Evolutionary conservation across 352 stramenopile species (phyloP), one percentile per base, ranked within the genome.

Genomic region (Pythium utonaiense): DNA sequence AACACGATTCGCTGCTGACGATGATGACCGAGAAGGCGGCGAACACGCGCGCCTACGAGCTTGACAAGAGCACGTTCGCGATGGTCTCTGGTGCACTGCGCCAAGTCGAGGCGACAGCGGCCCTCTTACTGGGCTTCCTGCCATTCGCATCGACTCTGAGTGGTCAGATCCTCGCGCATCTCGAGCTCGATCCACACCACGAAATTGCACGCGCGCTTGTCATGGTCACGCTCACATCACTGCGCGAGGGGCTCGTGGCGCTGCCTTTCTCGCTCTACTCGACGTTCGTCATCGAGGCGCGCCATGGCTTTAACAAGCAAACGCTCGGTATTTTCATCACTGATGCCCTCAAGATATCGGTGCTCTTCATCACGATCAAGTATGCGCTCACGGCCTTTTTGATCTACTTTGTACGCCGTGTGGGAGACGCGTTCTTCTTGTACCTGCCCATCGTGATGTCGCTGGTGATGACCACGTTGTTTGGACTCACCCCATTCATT

Each of bases 271-370:
- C 63, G n/a, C 68, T 93, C 14, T 98, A 97, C 77, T 96, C 85
- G 54, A 98, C 91, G 10, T 99, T 99, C 73, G 80, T 97, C 38
- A 88, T 99, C 53, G 97, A 99, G 69, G 84, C 81, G 40, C 88
- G 94, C 33, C 96, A 99, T 66, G 96, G 96, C 25, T 99, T 99
- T 64, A 99, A 99, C 75, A 98, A 98, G 66, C 87, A 96, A 61
- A 98, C 96, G n/a, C 62, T 96, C 1, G 69, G 73, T 7, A 72
- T 98, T 10, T 99, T 98, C 66, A 71, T 98, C 36, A 84, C 78
- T 17, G 97, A 99, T 76, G 97, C 98, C 64, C 48, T 98, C 60
- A 98, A 99, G 70, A 71, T 76, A 25, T 74, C 98, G 3, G 34
- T 68, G 41, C 70, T 99, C 16, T 88, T 88, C 36, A 70, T 87